Conservation (phyloP, 139 green algal species). For the Closterium sp. region DNA sequence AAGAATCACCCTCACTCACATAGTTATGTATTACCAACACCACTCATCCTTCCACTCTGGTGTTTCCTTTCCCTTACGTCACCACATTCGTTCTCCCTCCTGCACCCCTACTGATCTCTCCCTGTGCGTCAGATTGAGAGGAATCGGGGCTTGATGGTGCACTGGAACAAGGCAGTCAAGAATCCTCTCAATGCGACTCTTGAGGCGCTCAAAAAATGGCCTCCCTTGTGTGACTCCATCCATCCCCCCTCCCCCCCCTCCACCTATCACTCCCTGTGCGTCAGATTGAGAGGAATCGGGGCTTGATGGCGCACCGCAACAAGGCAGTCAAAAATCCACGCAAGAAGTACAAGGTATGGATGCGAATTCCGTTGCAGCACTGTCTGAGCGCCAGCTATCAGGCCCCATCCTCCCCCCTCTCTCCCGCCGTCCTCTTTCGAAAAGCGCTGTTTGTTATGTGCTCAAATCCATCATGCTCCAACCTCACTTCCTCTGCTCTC, state of each 20-base stretch:
- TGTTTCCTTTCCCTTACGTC: too few relatives aligned
- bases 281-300: conserved; percentile 90
- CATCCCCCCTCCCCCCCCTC: not conserved
- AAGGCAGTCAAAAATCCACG: conserved; percentile 94
- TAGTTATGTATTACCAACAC: too few relatives aligned
- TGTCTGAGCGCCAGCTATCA: too few relatives aligned
- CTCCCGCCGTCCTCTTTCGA: not conserved
- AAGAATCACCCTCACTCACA: too few relatives aligned
- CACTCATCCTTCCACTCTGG: too few relatives aligned
- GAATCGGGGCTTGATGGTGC: conserved; percentile 94
- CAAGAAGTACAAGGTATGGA: conserved; percentile 63
- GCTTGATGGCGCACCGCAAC: conserved; percentile 89
- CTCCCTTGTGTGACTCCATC: not conserved
- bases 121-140: conserved; percentile 72
- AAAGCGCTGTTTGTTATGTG: too few relatives aligned
- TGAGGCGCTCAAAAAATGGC: too few relatives aligned
- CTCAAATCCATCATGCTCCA: too few relatives aligned
- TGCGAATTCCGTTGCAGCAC: too few relatives aligned
- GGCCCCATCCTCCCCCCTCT: not conserved
- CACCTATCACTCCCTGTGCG: not conserved
- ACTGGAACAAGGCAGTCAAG: conserved; percentile 87
- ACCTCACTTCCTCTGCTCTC: too few relatives aligned
- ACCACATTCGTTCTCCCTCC: not conserved
- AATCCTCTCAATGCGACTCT: conserved; percentile 71
- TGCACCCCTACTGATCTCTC: not conserved